Base-by-base conservation (phyloP, 345 rosid genomes). In the Hibiscus mutabilis region DNA sequence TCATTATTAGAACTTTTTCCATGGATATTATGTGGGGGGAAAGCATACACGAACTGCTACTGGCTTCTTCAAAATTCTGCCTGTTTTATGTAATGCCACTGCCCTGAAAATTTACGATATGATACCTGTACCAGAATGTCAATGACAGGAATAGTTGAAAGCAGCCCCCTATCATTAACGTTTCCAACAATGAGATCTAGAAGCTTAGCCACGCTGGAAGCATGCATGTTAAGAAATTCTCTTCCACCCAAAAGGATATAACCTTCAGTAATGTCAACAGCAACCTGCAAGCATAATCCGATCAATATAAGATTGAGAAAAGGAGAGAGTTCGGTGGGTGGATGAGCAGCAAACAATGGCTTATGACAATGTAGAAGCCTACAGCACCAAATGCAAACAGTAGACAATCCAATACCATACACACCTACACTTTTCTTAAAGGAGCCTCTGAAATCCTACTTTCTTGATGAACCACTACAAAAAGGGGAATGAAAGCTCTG, bases 161-260 rank as follows among this genome's bases (percentile, higher is more conserved):
- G 87, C 74, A 95, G 82, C 60, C 99, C 99, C 75, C 77, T 82
- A 75, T 95, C 91, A 63, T 90, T 92, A 62, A 95, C 98, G 85
- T 90, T 95, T 81, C 92, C 99, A 56, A 95, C 90, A 71, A 95
- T 84, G 72, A 92, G 80, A 83, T 95, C 97, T 74, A 95, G 92
- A 80, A 95, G 87, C 77, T 86, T 92, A 66, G 98, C 96, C 57
- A 95, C 86, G 76, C 63, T 84, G 77, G 97, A 79, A 77, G 94
- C 89, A 75, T 95, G 96, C 83, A 87, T 74, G 62, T 81, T 89
- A 14, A 92, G 82, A 86, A 90, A 90, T 64, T 89, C 97, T 33
- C 84, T 83, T 80, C 92, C 97, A 71, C 90, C 97, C 86, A 92
- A 70, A 73, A 90, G 78, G 74, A 95, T 81, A 77, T 95, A 89